A percentile compares a stretch with the other conserved stretches of the same genome.
These are phyloP conservation scores for Corchorus olitorius DNA, from an alignment of 345 rosid genomes.

Conservation along the genomic window DNA sequence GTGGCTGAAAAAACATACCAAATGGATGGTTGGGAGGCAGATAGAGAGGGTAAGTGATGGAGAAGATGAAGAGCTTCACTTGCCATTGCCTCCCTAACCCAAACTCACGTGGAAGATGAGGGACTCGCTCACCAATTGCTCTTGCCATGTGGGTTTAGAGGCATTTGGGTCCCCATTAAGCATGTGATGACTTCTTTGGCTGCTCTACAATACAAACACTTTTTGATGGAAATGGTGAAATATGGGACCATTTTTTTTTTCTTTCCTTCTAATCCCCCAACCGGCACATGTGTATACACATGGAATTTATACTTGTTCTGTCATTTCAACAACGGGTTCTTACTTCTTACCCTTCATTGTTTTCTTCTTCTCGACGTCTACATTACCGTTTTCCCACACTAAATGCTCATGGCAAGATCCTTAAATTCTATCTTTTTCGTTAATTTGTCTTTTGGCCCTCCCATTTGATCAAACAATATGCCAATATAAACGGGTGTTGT, in stretches of 20 bases:
- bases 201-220: not conserved
- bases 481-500: not conserved
- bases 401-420: not conserved
- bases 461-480: not conserved
- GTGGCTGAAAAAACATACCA: not conserved
- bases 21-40: not conserved
- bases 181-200: slow-evolving; percentile 27
- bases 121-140: not conserved
- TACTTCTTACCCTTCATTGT: not conserved
- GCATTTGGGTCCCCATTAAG: slow-evolving; percentile 10
- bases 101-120: slow-evolving; percentile 16
- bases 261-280: too few species aligned
- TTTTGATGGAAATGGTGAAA: not conserved
- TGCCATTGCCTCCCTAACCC: too few species aligned
- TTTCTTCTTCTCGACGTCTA: not conserved
- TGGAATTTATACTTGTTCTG: not conserved
- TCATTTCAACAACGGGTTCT: not conserved
- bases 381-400: not conserved
- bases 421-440: not conserved
- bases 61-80: not conserved
- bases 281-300: not conserved
- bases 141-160: slow-evolving; percentile 33
- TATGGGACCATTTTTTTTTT: not conserved
- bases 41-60: not conserved
- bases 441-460: not conserved